These are phyloP conservation scores for Diutina siamensis DNA, from an alignment of 1,139 yeast genomes.

Conservation along the genomic window DNA sequence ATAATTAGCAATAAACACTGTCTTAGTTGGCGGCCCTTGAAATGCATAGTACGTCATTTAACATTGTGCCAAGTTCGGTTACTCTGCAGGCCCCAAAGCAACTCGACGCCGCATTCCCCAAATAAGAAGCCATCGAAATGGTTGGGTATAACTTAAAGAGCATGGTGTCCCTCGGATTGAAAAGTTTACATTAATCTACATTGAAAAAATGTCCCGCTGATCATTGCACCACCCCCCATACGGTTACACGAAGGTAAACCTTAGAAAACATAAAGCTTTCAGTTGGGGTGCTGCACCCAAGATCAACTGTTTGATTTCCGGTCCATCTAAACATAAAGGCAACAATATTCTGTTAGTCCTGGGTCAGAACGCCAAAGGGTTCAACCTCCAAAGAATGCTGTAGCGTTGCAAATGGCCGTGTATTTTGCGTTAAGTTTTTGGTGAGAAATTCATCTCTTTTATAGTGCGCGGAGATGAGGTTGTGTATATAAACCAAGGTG, in stretches of 20 bases:
- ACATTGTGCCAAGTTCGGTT: too few species aligned
- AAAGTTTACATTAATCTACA: too few species aligned
- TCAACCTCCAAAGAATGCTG: constrained; percentile 71
- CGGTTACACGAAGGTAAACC: constrained; percentile 81
- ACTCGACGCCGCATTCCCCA: too few species aligned
- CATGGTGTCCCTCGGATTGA: too few species aligned
- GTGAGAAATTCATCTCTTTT: not conserved
- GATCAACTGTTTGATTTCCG: constrained; percentile 59
- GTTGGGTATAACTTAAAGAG: too few species aligned
- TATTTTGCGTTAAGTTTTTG: constrained; percentile 42
- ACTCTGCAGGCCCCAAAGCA: too few species aligned
- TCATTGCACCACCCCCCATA: constrained; percentile 75
- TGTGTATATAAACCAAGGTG: not conserved
- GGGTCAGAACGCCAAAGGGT: constrained; percentile 69
- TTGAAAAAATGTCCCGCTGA: constrained; percentile 49
- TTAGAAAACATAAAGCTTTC: constrained; percentile 41
- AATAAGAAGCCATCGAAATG: too few species aligned
- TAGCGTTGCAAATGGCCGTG: constrained; percentile 58
- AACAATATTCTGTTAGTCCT: constrained; percentile 59
- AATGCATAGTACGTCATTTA: too few species aligned
- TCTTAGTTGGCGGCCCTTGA: too few species aligned
- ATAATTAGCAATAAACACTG: too few species aligned
- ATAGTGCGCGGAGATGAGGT: not conserved
- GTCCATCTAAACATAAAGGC: constrained; percentile 35
- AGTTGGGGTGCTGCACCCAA: constrained; percentile 76